Conservation (phyloP, 2,329 filamentous ascomycete genomes). For the Botrytis elliptica region DNA sequence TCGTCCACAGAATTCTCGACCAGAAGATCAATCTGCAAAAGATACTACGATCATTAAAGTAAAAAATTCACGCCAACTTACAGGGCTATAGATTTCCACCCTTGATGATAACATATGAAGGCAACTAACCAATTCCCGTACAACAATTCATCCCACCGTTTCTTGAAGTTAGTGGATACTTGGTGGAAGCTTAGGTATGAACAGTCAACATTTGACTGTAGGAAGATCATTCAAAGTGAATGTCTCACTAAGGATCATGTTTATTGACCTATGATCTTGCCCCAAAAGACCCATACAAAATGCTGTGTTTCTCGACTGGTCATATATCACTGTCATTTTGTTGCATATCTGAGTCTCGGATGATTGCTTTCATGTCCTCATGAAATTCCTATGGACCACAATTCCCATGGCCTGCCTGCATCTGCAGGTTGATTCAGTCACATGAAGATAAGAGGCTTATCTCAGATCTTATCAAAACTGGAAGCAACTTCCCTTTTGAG, state of each 20-base stretch:
- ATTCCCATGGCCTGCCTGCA: not conserved
- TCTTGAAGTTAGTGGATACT: not conserved
- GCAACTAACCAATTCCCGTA: not conserved
- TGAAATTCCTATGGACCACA: not conserved
- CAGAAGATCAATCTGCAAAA: not conserved
- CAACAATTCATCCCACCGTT: not conserved
- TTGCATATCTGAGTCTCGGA: constrained; percentile 22
- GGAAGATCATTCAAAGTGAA: not conserved
- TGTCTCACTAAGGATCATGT: not conserved
- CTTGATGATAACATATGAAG: not conserved
- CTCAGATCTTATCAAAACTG: constrained; percentile 2
- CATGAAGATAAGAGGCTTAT: constrained; percentile 17
- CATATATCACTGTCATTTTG: constrained; percentile 13
- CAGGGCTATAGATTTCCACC: not conserved
- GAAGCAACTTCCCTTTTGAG: constrained; percentile 12
- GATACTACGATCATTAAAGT: not conserved
- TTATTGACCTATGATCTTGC: not conserved
- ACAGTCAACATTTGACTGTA: not conserved
- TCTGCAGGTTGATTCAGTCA: not conserved
- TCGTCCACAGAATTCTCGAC: not conserved
- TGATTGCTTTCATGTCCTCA: constrained; percentile 5
- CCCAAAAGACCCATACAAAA: not conserved
- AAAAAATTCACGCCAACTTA: not conserved
- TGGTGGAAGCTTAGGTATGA: not conserved
- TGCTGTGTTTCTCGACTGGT: not conserved